Base-by-base conservation (phyloP, 1,139 yeast genomes). In the Geotrichum macrosporum region DNA sequence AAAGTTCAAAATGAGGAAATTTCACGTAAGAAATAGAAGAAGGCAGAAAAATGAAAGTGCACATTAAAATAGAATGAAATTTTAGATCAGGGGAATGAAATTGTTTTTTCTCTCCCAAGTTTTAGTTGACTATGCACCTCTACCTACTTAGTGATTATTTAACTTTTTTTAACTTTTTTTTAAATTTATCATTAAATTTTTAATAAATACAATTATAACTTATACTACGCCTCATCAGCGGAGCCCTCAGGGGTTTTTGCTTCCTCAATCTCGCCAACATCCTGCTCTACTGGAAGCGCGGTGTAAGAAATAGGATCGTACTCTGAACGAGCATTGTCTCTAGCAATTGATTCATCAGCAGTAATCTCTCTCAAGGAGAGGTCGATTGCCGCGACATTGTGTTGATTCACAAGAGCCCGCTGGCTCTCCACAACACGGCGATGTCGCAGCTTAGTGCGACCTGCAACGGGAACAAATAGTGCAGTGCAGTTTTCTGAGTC, bases 391-490 rank as follows among this genome's bases (percentile, higher is more conserved):
- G 59, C 66, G 45, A 75, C 70, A 42, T 75, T 77, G 51, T 55
- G 55, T 15, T 71, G 73, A 47, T 75, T 70, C 52, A 76, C 75
- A 46, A 73, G 68, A 51, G 76, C 75, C 50, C 75, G 72, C 27
- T 66, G 66, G 64, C 63, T 67, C 47, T 80, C 77, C 52, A 74
- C 77, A 20, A 80, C 79, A 65, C 96, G 80, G 62, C 94, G 81
- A 61, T 89, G 83, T 69, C 84, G 86, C 62, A 92, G 76, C 56
- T 83, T 94, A 41, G 87, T 76, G 57, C 82, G 80, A 30, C 94
- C 89, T 12, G 78, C 73, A 21, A 89, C 70, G 8, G 96, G 96
- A 52, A 83, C 78, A 64, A 84, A 92, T 56, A 74, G 76, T 1
- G 89, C 92, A n/a, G 72, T 73, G 34, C 80, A 73, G 53, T 75